Evolutionary conservation across 352 stramenopile species (phyloP).

Genomic region (Globisporangium rhizosaccharum): DNA sequence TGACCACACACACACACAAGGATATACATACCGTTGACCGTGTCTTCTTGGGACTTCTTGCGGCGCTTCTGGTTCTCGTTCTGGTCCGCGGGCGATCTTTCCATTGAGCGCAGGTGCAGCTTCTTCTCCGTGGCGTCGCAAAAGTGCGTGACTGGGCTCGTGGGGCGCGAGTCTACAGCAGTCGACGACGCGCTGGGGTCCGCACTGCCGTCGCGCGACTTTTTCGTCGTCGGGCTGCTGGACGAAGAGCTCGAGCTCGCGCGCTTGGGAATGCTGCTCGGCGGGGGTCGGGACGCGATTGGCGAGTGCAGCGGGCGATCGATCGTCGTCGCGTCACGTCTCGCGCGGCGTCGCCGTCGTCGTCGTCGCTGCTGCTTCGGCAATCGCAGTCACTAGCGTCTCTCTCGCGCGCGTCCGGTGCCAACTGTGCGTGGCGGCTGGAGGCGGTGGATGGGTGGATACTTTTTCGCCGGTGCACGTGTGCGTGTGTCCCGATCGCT

Average conservation of each 20-base stretch:
- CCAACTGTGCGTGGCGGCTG: conserved; percentile 4
- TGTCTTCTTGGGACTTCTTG: conserved; percentile 60
- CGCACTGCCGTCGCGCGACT: conserved; percentile 10
- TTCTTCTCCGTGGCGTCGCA: conserved; percentile 40
- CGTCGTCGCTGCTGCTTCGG: conserved; percentile 14
- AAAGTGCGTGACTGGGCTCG: conserved; percentile 5
- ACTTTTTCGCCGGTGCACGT: conserved; percentile 8
- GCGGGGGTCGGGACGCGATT: conserved; percentile 4
- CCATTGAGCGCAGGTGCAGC: conserved; percentile 54
- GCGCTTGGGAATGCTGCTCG: conserved; percentile 18
- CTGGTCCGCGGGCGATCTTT: conserved; percentile 35
- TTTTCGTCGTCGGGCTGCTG: conserved; percentile 18
- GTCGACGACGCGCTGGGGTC: background rate
- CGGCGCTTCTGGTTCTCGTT: conserved; percentile 58
- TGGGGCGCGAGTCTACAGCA: conserved; percentile 9
- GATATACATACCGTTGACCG: conserved; percentile 14
- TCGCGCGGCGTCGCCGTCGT: conserved; percentile 10
- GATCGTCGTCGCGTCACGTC: conserved; percentile 14
- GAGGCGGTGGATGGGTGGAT: conserved; percentile 6
- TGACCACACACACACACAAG: background rate
- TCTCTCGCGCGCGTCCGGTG: background rate
- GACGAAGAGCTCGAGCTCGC: conserved; percentile 12
- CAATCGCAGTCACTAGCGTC: conserved; percentile 12
- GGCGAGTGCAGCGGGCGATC: conserved; percentile 9
- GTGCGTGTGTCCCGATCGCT: no score